Base-by-base conservation (phyloP, 345 rosid genomes). In the Toxicodendron radicans region DNA sequence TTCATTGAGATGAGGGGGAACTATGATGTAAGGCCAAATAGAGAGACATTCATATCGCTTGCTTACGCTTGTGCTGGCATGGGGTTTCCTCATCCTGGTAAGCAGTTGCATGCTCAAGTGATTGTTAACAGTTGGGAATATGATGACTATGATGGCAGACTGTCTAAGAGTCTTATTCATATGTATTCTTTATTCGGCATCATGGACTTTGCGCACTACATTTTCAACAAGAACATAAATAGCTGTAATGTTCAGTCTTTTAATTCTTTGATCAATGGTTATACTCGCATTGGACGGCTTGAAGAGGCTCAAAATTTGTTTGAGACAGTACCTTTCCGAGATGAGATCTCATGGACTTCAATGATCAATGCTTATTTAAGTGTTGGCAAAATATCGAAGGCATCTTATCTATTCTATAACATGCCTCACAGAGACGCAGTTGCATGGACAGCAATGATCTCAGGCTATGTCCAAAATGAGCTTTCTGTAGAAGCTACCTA, bases 31-130 rank as follows among this genome's bases (percentile, higher is more conserved):
- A 71, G 52, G 69, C 93, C 92, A 3, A 90, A 91, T 75, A 77
- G 75, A 17, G 97, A 93, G 84, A 88, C 97, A 14, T 83, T 87
- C 45, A 76, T 90, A 64, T 91, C 92, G 4, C 91, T 93, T 60
- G 83, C 89, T 66, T 91, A 91, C 86, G 91, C 92, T 71, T 91
- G 91, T 79, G 80, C 88, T 72, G 92, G 92, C n/a, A 73, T 77
- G 49, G 79, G 84, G 21, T 83, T 79, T 80, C 79, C 24, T 69
- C 68, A 33, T 70, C 86, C 87, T 74, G 90, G 92, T 60, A 69
- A 83, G 82, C 95, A 93, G 63, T 58, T 91, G 73, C 95, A 91
- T 67, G 82, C 92, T 57, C 86, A 81, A 58, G 75, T 89, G 69
- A 68, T 91, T 61, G 27, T 68, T 54, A 68, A 78, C 4, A 85